Conservation (phyloP, 208 protist genomes). For the Porcisia hertigi region DNA sequence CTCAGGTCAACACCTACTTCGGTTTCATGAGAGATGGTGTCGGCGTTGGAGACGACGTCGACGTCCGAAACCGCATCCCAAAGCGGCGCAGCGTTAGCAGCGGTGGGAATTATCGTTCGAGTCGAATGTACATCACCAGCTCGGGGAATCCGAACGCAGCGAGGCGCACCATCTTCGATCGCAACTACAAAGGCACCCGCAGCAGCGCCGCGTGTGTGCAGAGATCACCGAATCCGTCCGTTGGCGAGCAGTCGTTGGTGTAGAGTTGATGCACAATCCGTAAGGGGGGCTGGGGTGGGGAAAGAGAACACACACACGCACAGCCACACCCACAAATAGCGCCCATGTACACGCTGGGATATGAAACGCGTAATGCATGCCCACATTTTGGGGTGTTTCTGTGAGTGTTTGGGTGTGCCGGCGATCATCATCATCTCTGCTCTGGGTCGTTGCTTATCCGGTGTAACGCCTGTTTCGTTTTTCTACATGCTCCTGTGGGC, state of each 20-base stretch:
- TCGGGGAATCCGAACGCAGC: not conserved
- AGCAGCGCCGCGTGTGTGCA: conserved; percentile 8
- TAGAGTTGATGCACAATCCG: not conserved
- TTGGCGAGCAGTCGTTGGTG: not conserved
- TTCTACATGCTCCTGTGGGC: not conserved
- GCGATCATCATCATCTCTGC: not conserved
- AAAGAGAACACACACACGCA: not conserved
- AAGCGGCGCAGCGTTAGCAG: conserved; percentile 10
- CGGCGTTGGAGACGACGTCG: no score
- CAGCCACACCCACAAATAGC: not conserved
- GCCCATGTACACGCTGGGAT: not conserved
- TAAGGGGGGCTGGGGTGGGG: no score
- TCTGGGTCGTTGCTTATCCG: not conserved
- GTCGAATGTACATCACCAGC: conserved; percentile 9
- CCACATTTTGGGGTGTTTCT: not conserved
- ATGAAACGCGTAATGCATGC: not conserved
- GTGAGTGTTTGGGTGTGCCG: not conserved
- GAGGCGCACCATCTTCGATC: not conserved
- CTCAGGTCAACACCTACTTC: conserved; percentile 9
- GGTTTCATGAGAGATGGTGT: conserved; percentile 10
- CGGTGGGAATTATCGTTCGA: not conserved
- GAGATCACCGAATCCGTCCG: conserved; percentile 7
- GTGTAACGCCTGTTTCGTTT: not conserved
- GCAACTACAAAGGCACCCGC: not conserved
- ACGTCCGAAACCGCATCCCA: not conserved